Evolutionary conservation across 1,284 basidiomycete genomes (phyloP).

Genomic region (Irpex rosettiformis): DNA sequence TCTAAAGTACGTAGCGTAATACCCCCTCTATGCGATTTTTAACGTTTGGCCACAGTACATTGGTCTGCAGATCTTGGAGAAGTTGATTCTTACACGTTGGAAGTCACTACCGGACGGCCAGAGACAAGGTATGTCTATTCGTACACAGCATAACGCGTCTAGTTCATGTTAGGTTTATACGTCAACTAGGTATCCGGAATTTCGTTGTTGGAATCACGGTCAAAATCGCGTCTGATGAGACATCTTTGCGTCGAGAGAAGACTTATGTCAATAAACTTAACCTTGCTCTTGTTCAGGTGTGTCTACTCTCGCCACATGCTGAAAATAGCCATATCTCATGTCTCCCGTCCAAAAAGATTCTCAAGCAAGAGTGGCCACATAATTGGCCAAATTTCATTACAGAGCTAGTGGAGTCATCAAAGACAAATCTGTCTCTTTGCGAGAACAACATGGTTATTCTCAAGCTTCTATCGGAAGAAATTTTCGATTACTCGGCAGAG

Average conservation of each 20-base stretch:
- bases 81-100: slow-evolving; percentile 93
- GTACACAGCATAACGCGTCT: slow-evolving; percentile 11
- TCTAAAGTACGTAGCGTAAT: slow-evolving; percentile 65
- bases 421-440: slow-evolving; percentile 94
- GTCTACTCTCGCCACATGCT: slow-evolving; percentile 21
- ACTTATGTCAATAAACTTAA: slow-evolving; percentile 98
- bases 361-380: slow-evolving; percentile 99
- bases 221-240: slow-evolving; percentile 88
- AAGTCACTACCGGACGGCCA: slow-evolving; percentile 95
- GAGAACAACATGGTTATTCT: slow-evolving; percentile 99
- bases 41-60: slow-evolving; percentile 66
- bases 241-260: slow-evolving; percentile 86
- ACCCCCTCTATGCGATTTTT: background rate
- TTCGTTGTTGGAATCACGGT: slow-evolving; percentile 95
- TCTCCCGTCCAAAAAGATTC: slow-evolving; percentile 64
- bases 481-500: slow-evolving; percentile 98
- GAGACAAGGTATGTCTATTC: slow-evolving; percentile 69
- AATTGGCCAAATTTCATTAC: slow-evolving; percentile 99
- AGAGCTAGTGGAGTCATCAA: slow-evolving; percentile 96
- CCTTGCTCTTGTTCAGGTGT: slow-evolving; percentile 89
- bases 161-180: background rate
- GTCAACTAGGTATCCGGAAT: slow-evolving; percentile 82
- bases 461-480: slow-evolving; percentile 96
- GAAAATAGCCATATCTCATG: slow-evolving; percentile 14
- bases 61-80: slow-evolving; percentile 92